Evolutionary conservation across 495 filamentous ascomycete genomes (phyloP).

Genomic region (Xylaria bambusicola): DNA sequence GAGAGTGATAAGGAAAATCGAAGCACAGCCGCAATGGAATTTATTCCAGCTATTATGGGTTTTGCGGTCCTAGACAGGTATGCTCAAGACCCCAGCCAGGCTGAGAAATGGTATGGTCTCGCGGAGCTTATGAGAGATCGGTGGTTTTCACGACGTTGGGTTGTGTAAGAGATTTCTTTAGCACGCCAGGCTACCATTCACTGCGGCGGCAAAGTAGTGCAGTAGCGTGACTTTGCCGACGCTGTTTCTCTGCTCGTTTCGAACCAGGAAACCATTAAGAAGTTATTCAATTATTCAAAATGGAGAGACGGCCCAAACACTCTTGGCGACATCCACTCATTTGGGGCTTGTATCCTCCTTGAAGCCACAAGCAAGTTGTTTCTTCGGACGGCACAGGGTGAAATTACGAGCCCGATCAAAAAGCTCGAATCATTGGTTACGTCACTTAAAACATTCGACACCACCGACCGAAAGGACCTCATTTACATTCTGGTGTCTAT

Average conservation of each 20-base stretch:
- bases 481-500: too few relatives aligned
- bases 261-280: constrained; percentile 11
- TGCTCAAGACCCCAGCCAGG: constrained; percentile 19
- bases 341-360: too few relatives aligned
- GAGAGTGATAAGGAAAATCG: constrained; percentile 15
- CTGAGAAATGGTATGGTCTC: constrained; percentile 27
- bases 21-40: background rate
- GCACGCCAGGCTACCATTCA: constrained; percentile 30
- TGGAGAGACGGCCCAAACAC: too few relatives aligned
- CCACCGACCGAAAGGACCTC: too few relatives aligned
- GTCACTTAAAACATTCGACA: too few relatives aligned
- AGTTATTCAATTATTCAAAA: too few relatives aligned
- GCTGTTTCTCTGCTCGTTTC: constrained; percentile 30
- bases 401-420: too few relatives aligned
- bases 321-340: too few relatives aligned
- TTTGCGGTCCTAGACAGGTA: constrained; percentile 17
- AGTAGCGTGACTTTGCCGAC: constrained; percentile 37
- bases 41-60: too few relatives aligned
- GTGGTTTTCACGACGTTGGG: constrained; percentile 40
- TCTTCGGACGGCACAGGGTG: too few relatives aligned
- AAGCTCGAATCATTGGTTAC: too few relatives aligned
- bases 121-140: constrained; percentile 31
- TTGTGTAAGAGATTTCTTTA: constrained; percentile 43
- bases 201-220: constrained; percentile 29
- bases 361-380: too few relatives aligned